A percentile compares a stretch with the other conserved stretches of the same genome.
Evolutionary conservation across 2,329 filamentous ascomycete species (phyloP).

Genomic region (Monilinia vaccinii-corymbosi): DNA sequence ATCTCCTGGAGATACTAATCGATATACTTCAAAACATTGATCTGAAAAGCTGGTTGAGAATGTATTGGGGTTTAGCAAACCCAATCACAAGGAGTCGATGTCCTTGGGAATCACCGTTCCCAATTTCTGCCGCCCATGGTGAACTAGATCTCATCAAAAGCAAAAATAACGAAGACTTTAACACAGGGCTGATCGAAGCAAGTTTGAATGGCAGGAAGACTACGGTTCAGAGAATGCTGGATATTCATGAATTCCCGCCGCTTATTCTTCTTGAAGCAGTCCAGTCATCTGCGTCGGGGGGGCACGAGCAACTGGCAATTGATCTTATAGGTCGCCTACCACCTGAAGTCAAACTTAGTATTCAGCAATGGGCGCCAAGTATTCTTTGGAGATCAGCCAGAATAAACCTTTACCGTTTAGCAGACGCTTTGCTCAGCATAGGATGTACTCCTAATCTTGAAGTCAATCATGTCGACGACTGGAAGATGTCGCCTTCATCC

Average conservation of each 20-base stretch:
- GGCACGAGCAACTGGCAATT: background rate
- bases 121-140: background rate
- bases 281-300: background rate
- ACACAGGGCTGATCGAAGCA: background rate
- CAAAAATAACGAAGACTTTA: background rate
- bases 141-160: background rate
- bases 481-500: background rate
- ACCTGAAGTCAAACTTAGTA: background rate
- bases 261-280: background rate
- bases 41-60: background rate
- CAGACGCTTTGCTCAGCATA: background rate
- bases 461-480: background rate
- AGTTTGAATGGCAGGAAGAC: background rate
- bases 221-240: background rate
- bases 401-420: background rate
- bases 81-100: background rate
- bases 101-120: background rate
- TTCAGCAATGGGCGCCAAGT: background rate
- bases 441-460: background rate
- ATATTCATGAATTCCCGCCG: background rate
- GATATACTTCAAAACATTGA: background rate
- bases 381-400: background rate
- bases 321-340: background rate
- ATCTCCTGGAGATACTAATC: background rate
- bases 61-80: background rate